phyloP scores from a whole-genome alignment of 2,329 filamentous ascomycete species.

The Botryotinia globosa region DNA sequence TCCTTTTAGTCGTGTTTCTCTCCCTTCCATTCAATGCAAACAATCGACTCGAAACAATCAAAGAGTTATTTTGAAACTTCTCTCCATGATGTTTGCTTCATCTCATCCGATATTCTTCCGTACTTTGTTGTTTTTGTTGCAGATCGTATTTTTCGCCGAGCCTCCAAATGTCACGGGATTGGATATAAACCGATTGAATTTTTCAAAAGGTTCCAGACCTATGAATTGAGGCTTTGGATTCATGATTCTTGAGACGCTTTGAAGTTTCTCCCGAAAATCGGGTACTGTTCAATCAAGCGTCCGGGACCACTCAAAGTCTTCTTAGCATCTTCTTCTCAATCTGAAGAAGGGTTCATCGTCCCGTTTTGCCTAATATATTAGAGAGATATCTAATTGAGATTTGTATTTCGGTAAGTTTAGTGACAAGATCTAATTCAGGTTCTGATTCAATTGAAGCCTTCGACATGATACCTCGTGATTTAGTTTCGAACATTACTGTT shows the following conservation, averaged over 20 bases:
- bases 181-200: background rate
- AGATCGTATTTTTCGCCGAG: slow-evolving; percentile 14
- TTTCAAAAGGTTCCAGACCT: background rate
- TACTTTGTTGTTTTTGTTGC: slow-evolving; percentile 6
- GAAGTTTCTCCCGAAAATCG: background rate
- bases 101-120: slow-evolving; percentile 9
- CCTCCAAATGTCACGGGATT: background rate
- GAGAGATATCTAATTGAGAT: background rate
- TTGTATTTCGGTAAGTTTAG: background rate
- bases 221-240: background rate
- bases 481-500: background rate
- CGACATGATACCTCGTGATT: background rate
- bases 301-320: background rate
- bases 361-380: background rate
- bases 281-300: background rate
- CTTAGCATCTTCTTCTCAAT: background rate
- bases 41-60: background rate
- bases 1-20: background rate
- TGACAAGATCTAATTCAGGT: background rate
- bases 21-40: background rate
- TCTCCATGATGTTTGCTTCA: background rate
- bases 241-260: background rate
- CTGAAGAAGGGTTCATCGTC: background rate
- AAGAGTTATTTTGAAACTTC: background rate
- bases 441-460: background rate